Percentiles rank a stretch among this genome's conserved stretches.
Evolutionary conservation across 495 filamentous ascomycete genomes (phyloP).

Genomic region (Cudoniella acicularis): DNA sequence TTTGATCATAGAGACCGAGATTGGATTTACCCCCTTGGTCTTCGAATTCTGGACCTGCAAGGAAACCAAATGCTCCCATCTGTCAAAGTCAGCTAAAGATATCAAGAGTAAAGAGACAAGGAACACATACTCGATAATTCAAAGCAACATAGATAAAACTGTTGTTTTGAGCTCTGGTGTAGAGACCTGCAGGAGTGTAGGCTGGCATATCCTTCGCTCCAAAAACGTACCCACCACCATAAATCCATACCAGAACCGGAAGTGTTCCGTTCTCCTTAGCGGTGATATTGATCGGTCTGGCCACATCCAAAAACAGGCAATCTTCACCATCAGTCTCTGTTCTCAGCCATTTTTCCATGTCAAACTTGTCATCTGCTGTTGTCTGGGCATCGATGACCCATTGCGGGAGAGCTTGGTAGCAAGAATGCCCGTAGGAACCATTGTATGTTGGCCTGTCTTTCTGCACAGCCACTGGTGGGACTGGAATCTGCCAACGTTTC

Average conservation of each 20-base stretch:
- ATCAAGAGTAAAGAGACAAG: neutral
- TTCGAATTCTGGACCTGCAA: conserved; percentile 45
- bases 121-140: neutral
- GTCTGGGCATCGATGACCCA: neutral
- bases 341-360: neutral
- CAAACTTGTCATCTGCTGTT: neutral
- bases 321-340: neutral
- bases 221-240: neutral
- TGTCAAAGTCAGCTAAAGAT: neutral
- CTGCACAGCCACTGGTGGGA: neutral
- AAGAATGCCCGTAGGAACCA: neutral
- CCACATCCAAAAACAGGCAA: neutral
- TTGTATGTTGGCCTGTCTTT: neutral
- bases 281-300: neutral
- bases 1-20: conserved; percentile 64
- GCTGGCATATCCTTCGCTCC: neutral
- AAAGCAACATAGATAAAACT: neutral
- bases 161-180: neutral
- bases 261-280: neutral
- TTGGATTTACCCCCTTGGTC: conserved; percentile 54
- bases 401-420: neutral
- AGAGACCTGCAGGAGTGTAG: neutral
- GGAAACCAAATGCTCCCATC: conserved; percentile 42
- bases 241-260: neutral
- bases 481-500: neutral